Evolutionary conservation across 1,284 basidiomycete species (phyloP).

Genomic region (Sphagnurus paluster): DNA sequence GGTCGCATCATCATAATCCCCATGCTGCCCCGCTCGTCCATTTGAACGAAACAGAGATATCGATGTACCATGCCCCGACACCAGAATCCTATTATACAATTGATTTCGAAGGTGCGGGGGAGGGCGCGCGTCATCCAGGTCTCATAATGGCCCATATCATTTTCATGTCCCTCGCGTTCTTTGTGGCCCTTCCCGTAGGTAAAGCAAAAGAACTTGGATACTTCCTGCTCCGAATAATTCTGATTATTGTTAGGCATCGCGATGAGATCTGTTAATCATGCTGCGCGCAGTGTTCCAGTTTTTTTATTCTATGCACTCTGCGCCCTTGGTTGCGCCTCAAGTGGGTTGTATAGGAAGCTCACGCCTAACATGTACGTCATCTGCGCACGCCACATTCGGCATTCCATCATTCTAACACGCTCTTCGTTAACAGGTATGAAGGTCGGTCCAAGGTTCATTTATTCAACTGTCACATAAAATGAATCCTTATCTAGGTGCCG

Average conservation of each 20-base stretch:
- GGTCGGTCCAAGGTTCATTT: conserved; percentile 33
- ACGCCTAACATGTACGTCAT: conserved; percentile 75
- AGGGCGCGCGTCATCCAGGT: conserved; percentile 52
- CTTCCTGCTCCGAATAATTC: background rate
- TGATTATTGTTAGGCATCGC: conserved; percentile 58
- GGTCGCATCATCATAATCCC: conserved; percentile 44
- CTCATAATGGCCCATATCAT: conserved; percentile 68
- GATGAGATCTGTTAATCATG: conserved; percentile 70
- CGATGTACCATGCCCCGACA: conserved; percentile 61
- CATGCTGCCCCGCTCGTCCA: conserved; percentile 51
- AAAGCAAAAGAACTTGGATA: conserved; percentile 26
- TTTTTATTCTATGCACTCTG: conserved; percentile 57
- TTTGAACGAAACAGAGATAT: conserved; percentile 75
- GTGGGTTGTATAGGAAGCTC: conserved; percentile 67
- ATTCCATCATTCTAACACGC: conserved; percentile 18
- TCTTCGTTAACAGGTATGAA: conserved; percentile 55
- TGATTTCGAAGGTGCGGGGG: conserved; percentile 59
- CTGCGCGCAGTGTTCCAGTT: conserved; percentile 55
- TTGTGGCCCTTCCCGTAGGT: conserved; percentile 76
- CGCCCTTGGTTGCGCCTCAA: conserved; percentile 61
- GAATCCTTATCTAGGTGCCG: conserved; percentile 32
- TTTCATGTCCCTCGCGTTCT: conserved; percentile 75
- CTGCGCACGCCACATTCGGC: conserved; percentile 16
- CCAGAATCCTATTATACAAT: conserved; percentile 79
- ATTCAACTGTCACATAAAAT: conserved; percentile 1